These are phyloP conservation scores for Ogataea trehaloabstinens DNA, from an alignment of 805 yeast species.

Conservation along the genomic window DNA sequence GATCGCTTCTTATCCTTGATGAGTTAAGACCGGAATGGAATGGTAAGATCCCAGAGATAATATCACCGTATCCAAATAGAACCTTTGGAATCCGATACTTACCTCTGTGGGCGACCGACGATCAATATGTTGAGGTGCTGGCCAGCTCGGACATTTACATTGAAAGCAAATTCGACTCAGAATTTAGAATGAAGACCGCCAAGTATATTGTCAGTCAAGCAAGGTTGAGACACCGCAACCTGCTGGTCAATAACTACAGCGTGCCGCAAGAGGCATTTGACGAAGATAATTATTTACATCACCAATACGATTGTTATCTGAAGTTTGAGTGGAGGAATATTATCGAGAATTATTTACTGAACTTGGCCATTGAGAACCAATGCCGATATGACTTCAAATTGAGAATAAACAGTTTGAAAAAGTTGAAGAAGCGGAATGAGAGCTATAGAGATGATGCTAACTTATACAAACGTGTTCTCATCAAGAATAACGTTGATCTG, in stretches of 20 bases:
- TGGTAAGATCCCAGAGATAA: slow-evolving; percentile 45
- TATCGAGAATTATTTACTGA: slow-evolving; percentile 64
- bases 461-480: slow-evolving; percentile 27
- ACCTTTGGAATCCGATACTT: slow-evolving; percentile 47
- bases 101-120: slow-evolving; percentile 53
- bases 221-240: slow-evolving; percentile 41
- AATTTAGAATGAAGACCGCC: slow-evolving; percentile 59
- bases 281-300: slow-evolving; percentile 17
- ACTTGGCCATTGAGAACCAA: slow-evolving; percentile 68
- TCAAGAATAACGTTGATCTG: slow-evolving; percentile 29
- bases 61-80: slow-evolving; percentile 30
- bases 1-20: slow-evolving; percentile 60
- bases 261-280: slow-evolving; percentile 21
- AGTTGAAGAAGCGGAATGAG: slow-evolving; percentile 25
- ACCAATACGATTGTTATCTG: slow-evolving; percentile 25
- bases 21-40: slow-evolving; percentile 55
- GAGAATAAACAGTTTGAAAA: slow-evolving; percentile 46
- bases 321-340: slow-evolving; percentile 67
- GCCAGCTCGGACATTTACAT: slow-evolving; percentile 61
- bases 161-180: slow-evolving; percentile 56
- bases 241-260: slow-evolving; percentile 25
- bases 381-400: slow-evolving; percentile 63
- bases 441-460: slow-evolving; percentile 10
- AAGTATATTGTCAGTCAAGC: slow-evolving; percentile 59
- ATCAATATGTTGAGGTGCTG: slow-evolving; percentile 44